A percentile compares a stretch with the other conserved stretches of the same genome.
Conservation (phyloP, 2,329 filamentous ascomycete species). For the Dendryphion nanum region DNA sequence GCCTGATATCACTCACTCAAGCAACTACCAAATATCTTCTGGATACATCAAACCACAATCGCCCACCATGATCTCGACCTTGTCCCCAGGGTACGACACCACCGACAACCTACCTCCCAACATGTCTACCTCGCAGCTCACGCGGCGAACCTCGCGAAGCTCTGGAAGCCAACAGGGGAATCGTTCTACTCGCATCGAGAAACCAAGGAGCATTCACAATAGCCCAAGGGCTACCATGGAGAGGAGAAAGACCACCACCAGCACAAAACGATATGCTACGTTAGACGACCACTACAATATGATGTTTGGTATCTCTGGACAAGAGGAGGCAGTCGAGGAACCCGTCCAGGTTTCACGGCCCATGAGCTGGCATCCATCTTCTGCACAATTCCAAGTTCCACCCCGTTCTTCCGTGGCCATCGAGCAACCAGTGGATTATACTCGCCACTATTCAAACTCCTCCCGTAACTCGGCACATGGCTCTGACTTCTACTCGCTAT, state of each 20-base stretch:
- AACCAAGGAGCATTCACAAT: slow-evolving; percentile 40
- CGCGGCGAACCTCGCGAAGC: slow-evolving; percentile 32
- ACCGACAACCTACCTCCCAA: slow-evolving; percentile 24
- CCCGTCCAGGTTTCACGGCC: slow-evolving; percentile 46
- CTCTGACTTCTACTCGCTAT: slow-evolving; percentile 36
- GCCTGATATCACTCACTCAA: slow-evolving; percentile 3
- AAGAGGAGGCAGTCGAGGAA: slow-evolving; percentile 25
- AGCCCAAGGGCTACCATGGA: slow-evolving; percentile 33
- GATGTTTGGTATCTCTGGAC: slow-evolving; percentile 37
- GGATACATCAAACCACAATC: slow-evolving; percentile 7
- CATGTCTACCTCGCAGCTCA: slow-evolving; percentile 25
- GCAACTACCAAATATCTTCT: slow-evolving; percentile 6
- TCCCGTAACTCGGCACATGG: slow-evolving; percentile 26
- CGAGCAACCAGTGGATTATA: slow-evolving; percentile 29
- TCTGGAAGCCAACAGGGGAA: slow-evolving; percentile 24
- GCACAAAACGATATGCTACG: slow-evolving; percentile 38
- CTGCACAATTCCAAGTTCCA: slow-evolving; percentile 44
- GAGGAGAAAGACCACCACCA: slow-evolving; percentile 38
- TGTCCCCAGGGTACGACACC: slow-evolving; percentile 14
- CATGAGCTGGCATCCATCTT: slow-evolving; percentile 73
- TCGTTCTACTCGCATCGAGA: slow-evolving; percentile 38
- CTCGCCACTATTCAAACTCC: slow-evolving; percentile 18
- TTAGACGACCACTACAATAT: slow-evolving; percentile 42
- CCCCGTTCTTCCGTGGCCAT: slow-evolving; percentile 19
- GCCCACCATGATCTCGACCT: slow-evolving; percentile 17